Percentiles rank a stretch among this genome's conserved stretches.
These are phyloP conservation scores for Monosporascus ibericus DNA, from an alignment of 2,329 filamentous ascomycete genomes.

Conservation along the genomic window DNA sequence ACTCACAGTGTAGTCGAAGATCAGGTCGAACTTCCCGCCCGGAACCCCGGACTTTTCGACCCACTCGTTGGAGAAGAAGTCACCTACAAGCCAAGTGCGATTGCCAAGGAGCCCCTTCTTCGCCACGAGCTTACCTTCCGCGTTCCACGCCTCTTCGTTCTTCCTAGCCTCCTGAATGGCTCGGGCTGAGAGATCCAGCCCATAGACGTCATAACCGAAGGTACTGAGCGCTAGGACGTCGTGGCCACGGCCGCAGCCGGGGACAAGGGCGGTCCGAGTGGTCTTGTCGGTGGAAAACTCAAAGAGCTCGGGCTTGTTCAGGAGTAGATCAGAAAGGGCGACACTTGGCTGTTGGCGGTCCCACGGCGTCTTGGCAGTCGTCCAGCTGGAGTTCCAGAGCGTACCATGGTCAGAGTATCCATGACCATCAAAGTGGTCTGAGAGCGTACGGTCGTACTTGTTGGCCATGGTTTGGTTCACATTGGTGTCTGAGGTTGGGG, in stretches of 20 bases:
- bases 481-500: too few relatives aligned
- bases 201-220: slow-evolving; percentile 56
- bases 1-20: slow-evolving; percentile 34
- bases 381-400: background rate
- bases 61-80: slow-evolving; percentile 43
- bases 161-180: slow-evolving; percentile 12
- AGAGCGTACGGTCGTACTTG: background rate
- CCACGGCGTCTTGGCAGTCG: background rate
- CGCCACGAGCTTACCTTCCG: slow-evolving; percentile 21
- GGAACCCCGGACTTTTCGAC: slow-evolving; percentile 13
- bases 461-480: background rate
- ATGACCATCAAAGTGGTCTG: background rate
- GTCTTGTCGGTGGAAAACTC: background rate
- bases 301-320: background rate
- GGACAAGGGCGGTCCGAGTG: background rate
- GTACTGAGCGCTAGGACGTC: slow-evolving; percentile 57
- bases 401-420: background rate
- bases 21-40: slow-evolving; percentile 35
- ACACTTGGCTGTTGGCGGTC: background rate
- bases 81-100: slow-evolving; percentile 31
- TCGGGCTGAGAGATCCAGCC: slow-evolving; percentile 46
- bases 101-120: slow-evolving; percentile 22
- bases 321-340: background rate
- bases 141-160: slow-evolving; percentile 6
- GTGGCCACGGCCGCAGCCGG: slow-evolving; percentile 57